These are phyloP conservation scores for Crithidia acanthocephali DNA, from an alignment of 208 protist genomes.

Conservation along the genomic window DNA sequence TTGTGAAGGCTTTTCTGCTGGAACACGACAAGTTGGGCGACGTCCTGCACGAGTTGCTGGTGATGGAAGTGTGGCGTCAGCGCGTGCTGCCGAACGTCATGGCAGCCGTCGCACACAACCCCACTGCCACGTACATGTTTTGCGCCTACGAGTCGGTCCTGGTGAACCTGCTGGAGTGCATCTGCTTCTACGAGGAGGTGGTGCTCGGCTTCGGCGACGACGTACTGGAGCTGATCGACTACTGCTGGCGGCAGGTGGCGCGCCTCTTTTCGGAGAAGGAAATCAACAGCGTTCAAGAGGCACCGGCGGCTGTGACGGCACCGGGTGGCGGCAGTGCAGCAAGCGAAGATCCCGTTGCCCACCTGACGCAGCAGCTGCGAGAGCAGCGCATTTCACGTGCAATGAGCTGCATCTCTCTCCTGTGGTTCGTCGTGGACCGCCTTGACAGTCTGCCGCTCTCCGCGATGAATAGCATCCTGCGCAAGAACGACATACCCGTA, in stretches of 20 bases:
- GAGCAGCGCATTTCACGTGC: conserved; percentile 58
- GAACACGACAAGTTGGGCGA: conserved; percentile 78
- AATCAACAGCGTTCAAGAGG: conserved; percentile 26
- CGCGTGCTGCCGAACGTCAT: conserved; percentile 64
- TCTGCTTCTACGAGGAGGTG: conserved; percentile 89
- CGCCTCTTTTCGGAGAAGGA: conserved; percentile 67
- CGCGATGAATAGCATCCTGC: conserved; percentile 71
- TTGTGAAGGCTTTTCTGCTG: conserved; percentile 82
- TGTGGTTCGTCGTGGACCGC: conserved; percentile 92
- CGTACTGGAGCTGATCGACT: conserved; percentile 90
- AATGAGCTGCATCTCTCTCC: conserved; percentile 81
- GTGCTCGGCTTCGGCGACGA: conserved; percentile 81
- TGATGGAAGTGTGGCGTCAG: conserved; percentile 89
- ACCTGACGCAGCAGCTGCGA: conserved; percentile 52
- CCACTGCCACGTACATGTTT: conserved; percentile 84
- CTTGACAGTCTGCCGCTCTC: conserved; percentile 74
- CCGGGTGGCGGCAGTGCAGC: neutral
- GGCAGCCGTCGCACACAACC: conserved; percentile 57
- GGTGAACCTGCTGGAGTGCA: conserved; percentile 89
- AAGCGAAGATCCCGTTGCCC: conserved; percentile 19
- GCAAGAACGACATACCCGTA: conserved; percentile 88
- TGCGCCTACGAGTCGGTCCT: conserved; percentile 85
- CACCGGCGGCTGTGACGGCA: neutral
- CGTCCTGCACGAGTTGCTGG: conserved; percentile 83
- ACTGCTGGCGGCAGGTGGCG: conserved; percentile 87